Conservation (phyloP, 1,139 yeast species). For the Citeromyces hawaiiensis region DNA sequence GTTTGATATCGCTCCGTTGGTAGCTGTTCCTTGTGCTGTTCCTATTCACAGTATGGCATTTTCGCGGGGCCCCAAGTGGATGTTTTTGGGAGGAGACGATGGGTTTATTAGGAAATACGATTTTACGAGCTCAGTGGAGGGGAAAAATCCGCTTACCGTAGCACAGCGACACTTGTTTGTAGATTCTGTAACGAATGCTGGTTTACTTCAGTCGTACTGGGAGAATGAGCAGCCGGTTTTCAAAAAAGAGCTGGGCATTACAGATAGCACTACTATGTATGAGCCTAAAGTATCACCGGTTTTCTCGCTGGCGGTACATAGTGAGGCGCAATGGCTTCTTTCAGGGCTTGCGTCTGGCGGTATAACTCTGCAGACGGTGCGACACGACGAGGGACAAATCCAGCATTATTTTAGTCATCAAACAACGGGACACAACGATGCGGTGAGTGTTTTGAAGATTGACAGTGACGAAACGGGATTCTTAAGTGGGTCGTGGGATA, state of each 20-base stretch:
- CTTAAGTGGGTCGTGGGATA: conserved; percentile 88
- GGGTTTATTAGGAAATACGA: conserved; percentile 89
- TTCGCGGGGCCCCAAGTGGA: conserved; percentile 75
- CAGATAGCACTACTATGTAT: conserved; percentile 16
- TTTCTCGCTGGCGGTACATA: conserved; percentile 72
- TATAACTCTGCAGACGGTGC: conserved; percentile 67
- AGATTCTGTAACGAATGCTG: conserved; percentile 77
- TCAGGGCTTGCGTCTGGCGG: conserved; percentile 84
- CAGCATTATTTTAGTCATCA: conserved; percentile 49
- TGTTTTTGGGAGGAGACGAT: conserved; percentile 93
- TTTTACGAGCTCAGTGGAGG: conserved; percentile 73
- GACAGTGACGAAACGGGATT: conserved; percentile 48
- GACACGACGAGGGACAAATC: conserved; percentile 74
- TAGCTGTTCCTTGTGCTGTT: conserved; percentile 59
- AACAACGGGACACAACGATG: conserved; percentile 37
- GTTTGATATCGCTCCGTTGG: conserved; percentile 52
- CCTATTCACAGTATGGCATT: conserved; percentile 69
- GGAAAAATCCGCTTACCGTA: conserved; percentile 80
- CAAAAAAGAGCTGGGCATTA: conserved; percentile 18
- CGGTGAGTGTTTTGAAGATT: conserved; percentile 61
- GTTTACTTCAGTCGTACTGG: conserved; percentile 80
- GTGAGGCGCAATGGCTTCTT: conserved; percentile 73
- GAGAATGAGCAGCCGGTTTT: conserved; percentile 83
- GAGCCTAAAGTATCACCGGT: conserved; percentile 75
- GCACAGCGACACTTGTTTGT: conserved; percentile 85